These are phyloP conservation scores for Starmerella bacillaris DNA, from an alignment of 805 yeast genomes.

Conservation along the genomic window DNA sequence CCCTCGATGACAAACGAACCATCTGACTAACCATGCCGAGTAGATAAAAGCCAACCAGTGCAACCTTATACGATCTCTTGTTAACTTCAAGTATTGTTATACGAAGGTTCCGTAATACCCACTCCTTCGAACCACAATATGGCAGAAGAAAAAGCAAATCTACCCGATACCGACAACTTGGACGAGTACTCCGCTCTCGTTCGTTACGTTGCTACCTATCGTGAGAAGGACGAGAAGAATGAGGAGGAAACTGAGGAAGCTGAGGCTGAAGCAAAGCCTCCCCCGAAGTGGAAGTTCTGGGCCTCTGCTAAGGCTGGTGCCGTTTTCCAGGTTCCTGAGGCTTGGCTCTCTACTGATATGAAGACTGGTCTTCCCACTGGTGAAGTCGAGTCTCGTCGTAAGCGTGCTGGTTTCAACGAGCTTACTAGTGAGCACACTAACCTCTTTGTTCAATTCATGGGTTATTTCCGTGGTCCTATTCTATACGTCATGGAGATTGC, in stretches of 20 bases:
- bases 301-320: constrained; percentile 30
- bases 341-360: constrained; percentile 65
- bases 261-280: constrained; percentile 40
- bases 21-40: constrained; percentile 10
- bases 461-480: constrained; percentile 85
- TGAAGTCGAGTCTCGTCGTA: constrained; percentile 67
- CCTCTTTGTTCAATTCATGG: constrained; percentile 56
- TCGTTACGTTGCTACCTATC: constrained; percentile 23
- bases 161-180: constrained; percentile 26
- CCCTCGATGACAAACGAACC: constrained; percentile 6
- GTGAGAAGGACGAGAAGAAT: constrained; percentile 27
- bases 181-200: constrained; percentile 25
- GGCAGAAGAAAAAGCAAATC: constrained; percentile 17
- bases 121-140: constrained; percentile 16
- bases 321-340: constrained; percentile 46
- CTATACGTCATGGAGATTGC: constrained; percentile 95
- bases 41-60: constrained; percentile 10
- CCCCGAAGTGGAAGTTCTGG: constrained; percentile 44
- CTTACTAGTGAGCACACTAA: constrained; percentile 76
- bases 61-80: constrained; percentile 1
- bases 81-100: constrained; percentile 13
- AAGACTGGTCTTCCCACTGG: constrained; percentile 54
- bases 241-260: constrained; percentile 40
- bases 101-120: constrained; percentile 13
- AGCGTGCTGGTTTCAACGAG: constrained; percentile 77